phyloP scores from a whole-genome alignment of 768 basidiomycete genomes.

The Dioszegia crocea region DNA sequence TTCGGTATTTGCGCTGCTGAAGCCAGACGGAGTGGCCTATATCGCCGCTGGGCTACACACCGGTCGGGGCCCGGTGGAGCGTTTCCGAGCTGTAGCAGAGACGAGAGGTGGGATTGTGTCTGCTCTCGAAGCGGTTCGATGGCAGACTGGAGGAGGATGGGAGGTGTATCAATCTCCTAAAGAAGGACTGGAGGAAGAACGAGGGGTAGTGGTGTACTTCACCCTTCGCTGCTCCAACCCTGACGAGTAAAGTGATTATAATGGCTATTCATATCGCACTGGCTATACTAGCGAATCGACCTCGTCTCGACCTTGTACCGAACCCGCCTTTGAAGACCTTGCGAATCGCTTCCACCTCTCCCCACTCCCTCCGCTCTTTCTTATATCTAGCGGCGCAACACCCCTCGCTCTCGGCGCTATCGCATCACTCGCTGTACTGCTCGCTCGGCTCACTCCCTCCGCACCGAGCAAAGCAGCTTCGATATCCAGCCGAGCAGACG shows the following conservation, averaged over 20 bases:
- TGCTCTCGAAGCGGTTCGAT: slow-evolving; percentile 27
- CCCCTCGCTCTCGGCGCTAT: not conserved
- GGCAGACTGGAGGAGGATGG: slow-evolving; percentile 30
- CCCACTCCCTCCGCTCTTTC: slow-evolving; percentile 5
- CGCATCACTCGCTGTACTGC: not conserved
- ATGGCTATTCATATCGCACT: not conserved
- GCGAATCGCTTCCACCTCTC: slow-evolving; percentile 29
- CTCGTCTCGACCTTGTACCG: not conserved
- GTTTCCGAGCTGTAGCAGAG: slow-evolving; percentile 27
- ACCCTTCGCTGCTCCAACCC: slow-evolving; percentile 2
- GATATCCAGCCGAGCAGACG: not conserved
- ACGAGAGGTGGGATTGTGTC: slow-evolving; percentile 15
- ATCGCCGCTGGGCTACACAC: slow-evolving; percentile 46
- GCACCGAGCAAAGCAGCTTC: slow-evolving; percentile 6
- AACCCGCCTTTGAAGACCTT: not conserved
- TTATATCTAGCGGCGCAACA: slow-evolving; percentile 7
- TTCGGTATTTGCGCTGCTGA: slow-evolving; percentile 27
- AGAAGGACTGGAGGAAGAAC: slow-evolving; percentile 29
- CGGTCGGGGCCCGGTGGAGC: slow-evolving; percentile 42
- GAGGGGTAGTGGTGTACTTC: slow-evolving; percentile 39
- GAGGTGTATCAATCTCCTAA: slow-evolving; percentile 15
- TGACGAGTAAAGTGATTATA: not conserved
- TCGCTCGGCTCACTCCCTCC: slow-evolving; percentile 2
- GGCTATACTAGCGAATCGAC: slow-evolving; percentile 1
- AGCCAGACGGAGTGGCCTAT: slow-evolving; percentile 28